Conservation (phyloP, 2,329 filamentous ascomycete species). For the Raffaelea arxii region DNA sequence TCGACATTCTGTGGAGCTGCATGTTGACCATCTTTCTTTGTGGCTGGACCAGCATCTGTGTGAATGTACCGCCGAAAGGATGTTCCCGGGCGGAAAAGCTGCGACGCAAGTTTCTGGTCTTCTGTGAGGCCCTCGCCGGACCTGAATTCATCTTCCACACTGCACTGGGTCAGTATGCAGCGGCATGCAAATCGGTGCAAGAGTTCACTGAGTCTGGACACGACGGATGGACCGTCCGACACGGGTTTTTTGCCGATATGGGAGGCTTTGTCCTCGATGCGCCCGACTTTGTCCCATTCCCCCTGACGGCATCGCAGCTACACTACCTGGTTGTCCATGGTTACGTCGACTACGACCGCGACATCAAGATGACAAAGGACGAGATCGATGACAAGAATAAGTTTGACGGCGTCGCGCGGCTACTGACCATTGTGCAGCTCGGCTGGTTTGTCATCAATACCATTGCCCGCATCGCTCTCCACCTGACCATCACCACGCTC, state of each 20-base stretch:
- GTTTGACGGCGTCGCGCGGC: constrained; percentile 16
- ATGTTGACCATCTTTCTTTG: constrained; percentile 31
- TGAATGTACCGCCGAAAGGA: constrained; percentile 23
- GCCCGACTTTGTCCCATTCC: constrained; percentile 21
- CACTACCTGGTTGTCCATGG: constrained; percentile 19
- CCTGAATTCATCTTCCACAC: constrained; percentile 27
- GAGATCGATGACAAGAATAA: constrained; percentile 22
- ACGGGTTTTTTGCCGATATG: constrained; percentile 31
- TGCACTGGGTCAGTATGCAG: constrained; percentile 24
- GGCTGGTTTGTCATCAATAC: constrained; percentile 17
- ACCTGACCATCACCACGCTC: constrained; percentile 16
- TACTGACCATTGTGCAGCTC: constrained; percentile 16
- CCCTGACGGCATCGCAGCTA: constrained; percentile 25
- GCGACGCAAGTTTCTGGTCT: constrained; percentile 18
- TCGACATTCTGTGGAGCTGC: constrained; percentile 29
- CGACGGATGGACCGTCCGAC: constrained; percentile 25
- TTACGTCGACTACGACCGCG: constrained; percentile 19
- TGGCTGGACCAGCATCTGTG: constrained; percentile 27
- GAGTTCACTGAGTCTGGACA: constrained; percentile 8
- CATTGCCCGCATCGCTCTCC: constrained; percentile 10
- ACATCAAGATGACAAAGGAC: constrained; percentile 9
- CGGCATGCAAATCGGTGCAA: constrained; percentile 22
- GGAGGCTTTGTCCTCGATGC: constrained; percentile 26
- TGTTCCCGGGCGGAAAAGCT: constrained; percentile 12
- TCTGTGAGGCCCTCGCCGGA: constrained; percentile 22